A percentile compares a stretch with the other conserved stretches of the same genome.
Conservation (phyloP, 768 basidiomycete genomes). For the Boletellus emodensis region DNA sequence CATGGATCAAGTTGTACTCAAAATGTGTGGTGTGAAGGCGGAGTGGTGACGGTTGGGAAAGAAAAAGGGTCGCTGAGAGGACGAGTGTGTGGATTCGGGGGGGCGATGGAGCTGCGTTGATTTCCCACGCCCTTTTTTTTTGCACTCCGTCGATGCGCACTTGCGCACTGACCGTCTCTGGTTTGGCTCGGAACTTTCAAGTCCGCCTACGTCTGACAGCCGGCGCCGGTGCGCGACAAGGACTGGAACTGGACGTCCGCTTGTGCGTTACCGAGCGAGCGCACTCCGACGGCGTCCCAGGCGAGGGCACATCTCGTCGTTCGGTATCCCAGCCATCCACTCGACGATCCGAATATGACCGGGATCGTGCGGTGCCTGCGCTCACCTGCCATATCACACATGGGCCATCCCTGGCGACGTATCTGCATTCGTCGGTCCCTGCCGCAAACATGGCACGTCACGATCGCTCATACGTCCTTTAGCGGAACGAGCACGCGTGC, state of each 20-base stretch:
- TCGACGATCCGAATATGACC: no score
- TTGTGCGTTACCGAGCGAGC: not conserved
- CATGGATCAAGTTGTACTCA: slow-evolving; percentile 41
- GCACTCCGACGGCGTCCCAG: no score
- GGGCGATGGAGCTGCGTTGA: slow-evolving; percentile 12
- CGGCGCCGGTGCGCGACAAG: not conserved
- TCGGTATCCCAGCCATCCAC: no score
- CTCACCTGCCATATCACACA: no score
- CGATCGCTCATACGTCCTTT: not conserved
- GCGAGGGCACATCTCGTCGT: no score
- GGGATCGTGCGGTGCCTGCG: no score
- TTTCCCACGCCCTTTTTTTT: slow-evolving; percentile 31
- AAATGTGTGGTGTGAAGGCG: slow-evolving; percentile 3
- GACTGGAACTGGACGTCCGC: not conserved
- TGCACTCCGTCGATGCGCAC: slow-evolving; percentile 20
- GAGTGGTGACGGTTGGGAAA: slow-evolving; percentile 29
- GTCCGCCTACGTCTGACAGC: not conserved
- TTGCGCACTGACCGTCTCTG: slow-evolving; percentile 31
- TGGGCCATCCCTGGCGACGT: no score
- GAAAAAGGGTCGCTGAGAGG: slow-evolving; percentile 16
- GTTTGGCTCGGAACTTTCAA: slow-evolving; percentile 17
- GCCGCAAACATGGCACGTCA: no score
- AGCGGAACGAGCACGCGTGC: no score
- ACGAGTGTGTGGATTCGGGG: slow-evolving; percentile 20
- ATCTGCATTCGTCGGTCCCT: no score